Evolutionary conservation across 2,329 filamentous ascomycete genomes (phyloP), one percentile per base, ranked within the genome.

Genomic region (Dothistroma septosporum): DNA sequence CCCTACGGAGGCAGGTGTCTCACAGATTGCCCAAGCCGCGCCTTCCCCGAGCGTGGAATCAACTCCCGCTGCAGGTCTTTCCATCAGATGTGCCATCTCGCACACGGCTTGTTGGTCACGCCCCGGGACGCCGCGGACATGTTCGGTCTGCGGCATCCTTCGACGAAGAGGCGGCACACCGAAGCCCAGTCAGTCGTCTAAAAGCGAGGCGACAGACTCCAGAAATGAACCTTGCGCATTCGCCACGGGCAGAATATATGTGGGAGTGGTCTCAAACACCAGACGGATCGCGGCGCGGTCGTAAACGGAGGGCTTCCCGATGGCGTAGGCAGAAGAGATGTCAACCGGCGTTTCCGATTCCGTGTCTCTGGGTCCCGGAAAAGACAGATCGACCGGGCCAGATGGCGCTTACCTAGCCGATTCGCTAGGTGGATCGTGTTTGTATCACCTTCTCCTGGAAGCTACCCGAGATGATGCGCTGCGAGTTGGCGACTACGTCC

Each of bases 401-500:
- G 61, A 62, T 63, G 58, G 63, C 63, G 63, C 56, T 56, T 55
- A 56, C 56, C 53, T 56, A 50, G 53, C 63, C 63, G 63, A 63
- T 65, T 59, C 60, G 60, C 53, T 54, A 55, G 48, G 11, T 33
- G 60, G n/a, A 49, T 47, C 44, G 19, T 37, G 14, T 24, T n/a
- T 24, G n/a, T 7, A 21, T 14, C 50, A 49, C 53, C 44, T 24
- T 41, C 32, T 24, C 44, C 55, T 55, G 59, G 62, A 61, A 52
- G 53, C 52, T 48, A 54, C 31, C 54, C 62, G 59, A 61, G 60
- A 61, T 64, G 59, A 60, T 44, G 19, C n/a, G 53, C 28, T 37
- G 47, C 47, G 14, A 14, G 47, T 50, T 24, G 47, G 47, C 19
- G 47, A 50, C 47, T 21, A 47, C 14, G 21, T 53, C 50, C 33